phyloP scores from a whole-genome alignment of 768 basidiomycete genomes.

The Gyrodon lividus region DNA sequence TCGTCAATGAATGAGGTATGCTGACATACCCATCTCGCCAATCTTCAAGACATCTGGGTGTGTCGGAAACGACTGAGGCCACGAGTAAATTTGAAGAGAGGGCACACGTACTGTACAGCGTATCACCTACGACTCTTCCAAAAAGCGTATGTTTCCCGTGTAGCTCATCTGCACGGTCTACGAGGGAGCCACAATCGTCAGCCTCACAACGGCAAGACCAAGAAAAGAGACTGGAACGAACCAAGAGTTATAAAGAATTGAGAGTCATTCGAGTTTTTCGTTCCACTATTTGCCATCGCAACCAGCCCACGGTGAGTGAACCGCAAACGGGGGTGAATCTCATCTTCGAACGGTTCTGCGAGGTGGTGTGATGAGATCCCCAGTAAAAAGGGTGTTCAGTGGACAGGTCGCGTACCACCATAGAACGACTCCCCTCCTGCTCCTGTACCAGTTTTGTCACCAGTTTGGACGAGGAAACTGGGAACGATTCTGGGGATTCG shows the following conservation, averaged over 20 bases:
- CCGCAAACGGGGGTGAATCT: constrained; percentile 88
- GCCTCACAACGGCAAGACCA: neutral
- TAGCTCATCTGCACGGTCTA: constrained; percentile 88
- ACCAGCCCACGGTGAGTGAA: constrained; percentile 90
- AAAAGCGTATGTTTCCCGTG: constrained; percentile 95
- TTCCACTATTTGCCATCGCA: constrained; percentile 90
- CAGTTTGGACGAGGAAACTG: constrained; percentile 91
- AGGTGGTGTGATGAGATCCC: neutral
- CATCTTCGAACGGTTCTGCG: constrained; percentile 89
- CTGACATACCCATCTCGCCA: constrained; percentile 73
- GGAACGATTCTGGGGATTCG: constrained; percentile 65
- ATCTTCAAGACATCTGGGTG: constrained; percentile 84
- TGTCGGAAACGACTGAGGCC: neutral
- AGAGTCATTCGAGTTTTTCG: constrained; percentile 86
- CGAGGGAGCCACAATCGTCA: neutral
- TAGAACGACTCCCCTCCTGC: constrained; percentile 93
- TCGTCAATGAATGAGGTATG: neutral
- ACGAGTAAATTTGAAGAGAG: neutral
- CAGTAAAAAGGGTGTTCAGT: neutral
- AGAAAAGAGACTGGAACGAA: constrained; percentile 26
- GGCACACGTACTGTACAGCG: constrained; percentile 72
- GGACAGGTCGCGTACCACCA: constrained; percentile 56
- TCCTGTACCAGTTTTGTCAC: constrained; percentile 90
- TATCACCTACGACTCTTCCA: constrained; percentile 86
- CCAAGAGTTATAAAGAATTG: constrained; percentile 96